These are phyloP conservation scores for Leucogyrophana mollusca DNA, from an alignment of 768 basidiomycete species.

Conservation along the genomic window DNA sequence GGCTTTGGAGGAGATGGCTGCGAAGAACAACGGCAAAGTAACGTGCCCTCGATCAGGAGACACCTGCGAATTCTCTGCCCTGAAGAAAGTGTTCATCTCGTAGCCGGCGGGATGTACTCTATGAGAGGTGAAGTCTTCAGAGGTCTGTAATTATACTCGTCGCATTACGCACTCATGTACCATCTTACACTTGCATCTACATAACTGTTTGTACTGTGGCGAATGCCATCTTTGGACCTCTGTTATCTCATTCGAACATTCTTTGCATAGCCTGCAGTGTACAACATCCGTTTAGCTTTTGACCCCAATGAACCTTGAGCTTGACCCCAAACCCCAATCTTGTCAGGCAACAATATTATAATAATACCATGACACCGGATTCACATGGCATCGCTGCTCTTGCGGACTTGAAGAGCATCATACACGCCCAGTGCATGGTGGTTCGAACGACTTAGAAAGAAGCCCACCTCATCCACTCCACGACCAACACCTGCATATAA, in stretches of 20 bases:
- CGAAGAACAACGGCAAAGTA: slow-evolving; percentile 75
- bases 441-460: too few relatives aligned
- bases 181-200: slow-evolving; percentile 3
- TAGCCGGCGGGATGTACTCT: slow-evolving; percentile 38
- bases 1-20: slow-evolving; percentile 88
- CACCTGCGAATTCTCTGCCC: slow-evolving; percentile 57
- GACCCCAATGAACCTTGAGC: too few relatives aligned
- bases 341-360: too few relatives aligned
- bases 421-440: too few relatives aligned
- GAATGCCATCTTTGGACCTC: not conserved
- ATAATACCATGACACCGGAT: too few relatives aligned
- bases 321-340: too few relatives aligned
- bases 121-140: not conserved
- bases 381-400: too few relatives aligned
- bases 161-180: slow-evolving; percentile 3
- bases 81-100: slow-evolving; percentile 91
- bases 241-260: too few relatives aligned
- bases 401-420: too few relatives aligned
- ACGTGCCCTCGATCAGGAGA: slow-evolving; percentile 77
- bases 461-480: too few relatives aligned
- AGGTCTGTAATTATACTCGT: not conserved
- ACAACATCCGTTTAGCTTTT: too few relatives aligned
- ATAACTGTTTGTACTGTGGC: not conserved
- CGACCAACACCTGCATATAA: too few relatives aligned
- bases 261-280: not conserved